phyloP scores from a whole-genome alignment of 2,329 filamentous ascomycete genomes.

The Exophiala mesophila region DNA sequence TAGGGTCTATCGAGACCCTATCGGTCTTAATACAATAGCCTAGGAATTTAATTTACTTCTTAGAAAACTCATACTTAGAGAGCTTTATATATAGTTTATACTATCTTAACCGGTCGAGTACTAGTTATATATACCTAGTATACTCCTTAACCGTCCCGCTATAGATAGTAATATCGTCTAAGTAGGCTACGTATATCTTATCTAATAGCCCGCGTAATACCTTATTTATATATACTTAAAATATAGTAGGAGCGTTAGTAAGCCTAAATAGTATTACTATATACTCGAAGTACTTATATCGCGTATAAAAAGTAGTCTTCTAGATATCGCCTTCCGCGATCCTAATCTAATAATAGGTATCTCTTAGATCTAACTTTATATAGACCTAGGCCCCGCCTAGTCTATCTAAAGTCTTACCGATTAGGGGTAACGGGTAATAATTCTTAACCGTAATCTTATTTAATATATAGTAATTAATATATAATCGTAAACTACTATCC shows the following conservation, averaged over 20 bases:
- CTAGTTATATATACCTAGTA: conserved; percentile 13
- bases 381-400: conserved; percentile 20
- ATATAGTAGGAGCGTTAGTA: conserved; percentile 23
- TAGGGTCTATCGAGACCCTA: conserved; percentile 19
- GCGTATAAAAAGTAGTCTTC: conserved; percentile 6
- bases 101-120: conserved; percentile 11
- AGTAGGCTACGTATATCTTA: conserved; percentile 14
- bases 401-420: conserved; percentile 23
- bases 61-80: conserved; percentile 21
- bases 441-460: conserved; percentile 31
- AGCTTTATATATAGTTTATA: conserved; percentile 10
- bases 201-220: conserved; percentile 21
- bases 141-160: conserved; percentile 16
- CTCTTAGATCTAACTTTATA: conserved; percentile 25
- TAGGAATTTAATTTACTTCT: conserved; percentile 17
- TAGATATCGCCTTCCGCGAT: conserved; percentile 2
- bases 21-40: conserved; percentile 14
- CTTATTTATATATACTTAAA: conserved; percentile 30
- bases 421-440: conserved; percentile 26
- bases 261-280: conserved; percentile 8
- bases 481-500: conserved; percentile 20
- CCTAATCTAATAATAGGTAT: conserved; percentile 3
- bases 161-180: conserved; percentile 32
- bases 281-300: conserved; percentile 9
- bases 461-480: conserved; percentile 26